phyloP scores from a whole-genome alignment of 2,329 filamentous ascomycete genomes.

The Venturia carpophila region DNA sequence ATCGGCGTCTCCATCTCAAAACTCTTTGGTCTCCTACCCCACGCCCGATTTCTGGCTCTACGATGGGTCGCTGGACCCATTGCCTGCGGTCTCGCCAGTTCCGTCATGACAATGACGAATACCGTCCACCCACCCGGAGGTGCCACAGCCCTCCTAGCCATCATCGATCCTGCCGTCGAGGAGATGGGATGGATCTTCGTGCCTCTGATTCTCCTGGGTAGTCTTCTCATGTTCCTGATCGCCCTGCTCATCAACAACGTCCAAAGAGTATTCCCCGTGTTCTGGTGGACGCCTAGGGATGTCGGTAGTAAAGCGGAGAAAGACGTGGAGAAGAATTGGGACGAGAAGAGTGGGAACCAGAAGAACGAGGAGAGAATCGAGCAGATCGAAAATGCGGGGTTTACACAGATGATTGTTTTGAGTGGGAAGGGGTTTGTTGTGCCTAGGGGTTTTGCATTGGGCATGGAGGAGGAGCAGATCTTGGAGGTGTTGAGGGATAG shows the following conservation, averaged over 20 bases:
- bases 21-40: conserved; percentile 32
- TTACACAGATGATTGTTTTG: conserved; percentile 26
- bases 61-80: conserved; percentile 40
- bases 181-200: conserved; percentile 41
- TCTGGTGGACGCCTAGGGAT: conserved; percentile 42
- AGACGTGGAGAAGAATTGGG: conserved; percentile 24
- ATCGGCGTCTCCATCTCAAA: conserved; percentile 40
- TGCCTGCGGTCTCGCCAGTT: conserved; percentile 36
- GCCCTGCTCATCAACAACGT: conserved; percentile 41
- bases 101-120: conserved; percentile 41
- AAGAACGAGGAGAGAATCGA: conserved; percentile 23
- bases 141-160: conserved; percentile 41
- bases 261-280: conserved; percentile 39
- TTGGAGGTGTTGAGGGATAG: conserved; percentile 31
- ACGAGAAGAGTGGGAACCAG: conserved; percentile 23
- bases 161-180: conserved; percentile 33
- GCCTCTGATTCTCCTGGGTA: conserved; percentile 36
- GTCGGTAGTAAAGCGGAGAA: conserved; percentile 23
- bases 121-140: conserved; percentile 45
- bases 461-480: conserved; percentile 30
- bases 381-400: not conserved
- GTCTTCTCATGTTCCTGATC: conserved; percentile 36
- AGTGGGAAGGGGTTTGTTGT: conserved; percentile 27
- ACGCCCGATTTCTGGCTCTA: conserved; percentile 32
- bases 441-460: conserved; percentile 31